Percentiles rank a stretch among this genome's conserved stretches.
Conservation (phyloP, 257 asterid genomes). For the Primulina tabacum region DNA sequence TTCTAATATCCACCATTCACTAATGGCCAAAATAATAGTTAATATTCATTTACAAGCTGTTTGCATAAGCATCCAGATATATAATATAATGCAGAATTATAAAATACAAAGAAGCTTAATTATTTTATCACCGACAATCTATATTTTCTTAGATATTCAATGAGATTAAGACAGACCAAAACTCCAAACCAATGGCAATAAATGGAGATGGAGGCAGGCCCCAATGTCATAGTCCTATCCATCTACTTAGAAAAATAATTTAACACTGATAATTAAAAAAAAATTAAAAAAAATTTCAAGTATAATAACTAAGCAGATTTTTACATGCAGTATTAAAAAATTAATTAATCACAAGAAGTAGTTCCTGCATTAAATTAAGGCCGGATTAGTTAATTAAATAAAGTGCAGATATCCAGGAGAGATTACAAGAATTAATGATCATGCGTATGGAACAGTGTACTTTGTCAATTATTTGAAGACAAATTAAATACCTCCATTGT, state of each 20-base stretch:
- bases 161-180: not conserved
- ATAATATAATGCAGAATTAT: not conserved
- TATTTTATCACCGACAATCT: constrained; percentile 9
- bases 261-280: not conserved
- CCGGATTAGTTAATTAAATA: not conserved
- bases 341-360: not conserved
- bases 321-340: not conserved
- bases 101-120: not conserved
- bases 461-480: not conserved
- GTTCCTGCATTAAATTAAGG: not conserved
- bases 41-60: constrained; percentile 14
- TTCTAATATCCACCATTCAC: not conserved
- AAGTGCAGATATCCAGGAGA: not conserved
- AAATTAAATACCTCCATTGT: not conserved
- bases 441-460: not conserved
- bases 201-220: constrained; percentile 23
- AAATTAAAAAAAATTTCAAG: not conserved
- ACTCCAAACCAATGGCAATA: constrained; percentile 6
- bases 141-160: constrained; percentile 1
- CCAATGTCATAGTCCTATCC: constrained; percentile 6
- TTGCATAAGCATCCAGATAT: constrained; percentile 23
- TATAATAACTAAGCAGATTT: not conserved
- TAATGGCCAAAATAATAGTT: constrained; percentile 14
- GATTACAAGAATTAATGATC: not conserved
- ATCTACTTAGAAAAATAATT: not conserved